Conservation (phyloP, 2,329 filamentous ascomycete species). For the Exserohilum turcica region DNA sequence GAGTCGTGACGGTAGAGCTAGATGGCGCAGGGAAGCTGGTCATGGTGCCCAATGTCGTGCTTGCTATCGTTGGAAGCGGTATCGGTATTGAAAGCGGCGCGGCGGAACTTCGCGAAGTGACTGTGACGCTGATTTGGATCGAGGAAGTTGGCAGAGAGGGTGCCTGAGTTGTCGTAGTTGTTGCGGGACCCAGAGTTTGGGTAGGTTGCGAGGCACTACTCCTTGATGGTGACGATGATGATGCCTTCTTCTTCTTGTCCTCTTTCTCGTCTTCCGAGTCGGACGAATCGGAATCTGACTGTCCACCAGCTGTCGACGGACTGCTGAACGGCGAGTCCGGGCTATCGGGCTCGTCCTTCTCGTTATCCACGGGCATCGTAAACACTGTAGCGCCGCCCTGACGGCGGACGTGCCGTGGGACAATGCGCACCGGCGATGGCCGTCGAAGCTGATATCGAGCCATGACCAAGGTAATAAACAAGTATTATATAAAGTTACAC, state of each 20-base stretch:
- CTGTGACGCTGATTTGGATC: background rate
- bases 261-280: slow-evolving; percentile 21
- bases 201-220: slow-evolving; percentile 1
- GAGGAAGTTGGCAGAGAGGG: background rate
- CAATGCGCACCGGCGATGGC: slow-evolving; percentile 33
- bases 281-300: slow-evolving; percentile 7
- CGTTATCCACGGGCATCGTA: slow-evolving; percentile 8
- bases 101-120: slow-evolving; percentile 8
- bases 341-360: slow-evolving; percentile 26
- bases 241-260: background rate
- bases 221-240: slow-evolving; percentile 14
- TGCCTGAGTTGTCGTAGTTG: slow-evolving; percentile 2
- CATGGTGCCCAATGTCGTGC: background rate
- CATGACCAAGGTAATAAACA: slow-evolving; percentile 24
- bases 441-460: slow-evolving; percentile 34
- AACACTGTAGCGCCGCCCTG: slow-evolving; percentile 23
- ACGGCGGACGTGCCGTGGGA: slow-evolving; percentile 22
- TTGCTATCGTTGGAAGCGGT: slow-evolving; percentile 17
- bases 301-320: slow-evolving; percentile 7
- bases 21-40: slow-evolving; percentile 7
- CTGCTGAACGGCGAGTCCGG: slow-evolving; percentile 32
- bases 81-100: slow-evolving; percentile 14
- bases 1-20: slow-evolving; percentile 1
- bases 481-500: slow-evolving; percentile 16
- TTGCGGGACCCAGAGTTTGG: slow-evolving; percentile 5